Percentiles rank a stretch among this genome's conserved stretches.
Evolutionary conservation across 2,329 filamentous ascomycete species (phyloP).

Genomic region (Xylariomycetidae sp.): DNA sequence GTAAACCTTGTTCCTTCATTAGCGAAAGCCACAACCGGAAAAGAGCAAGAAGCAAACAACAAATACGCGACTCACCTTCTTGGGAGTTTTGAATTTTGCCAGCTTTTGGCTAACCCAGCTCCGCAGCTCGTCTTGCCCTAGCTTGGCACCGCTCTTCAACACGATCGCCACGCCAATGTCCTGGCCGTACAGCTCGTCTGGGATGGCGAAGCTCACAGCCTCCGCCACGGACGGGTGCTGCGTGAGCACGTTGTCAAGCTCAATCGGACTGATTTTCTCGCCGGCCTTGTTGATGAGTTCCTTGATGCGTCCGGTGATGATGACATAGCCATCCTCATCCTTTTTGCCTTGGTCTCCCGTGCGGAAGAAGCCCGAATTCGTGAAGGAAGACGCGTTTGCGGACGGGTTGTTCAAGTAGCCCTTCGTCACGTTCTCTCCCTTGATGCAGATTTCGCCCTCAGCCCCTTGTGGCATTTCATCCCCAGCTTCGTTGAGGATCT

Average conservation of each 20-base stretch:
- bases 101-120: constrained; percentile 63
- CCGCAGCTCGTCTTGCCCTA: constrained; percentile 56
- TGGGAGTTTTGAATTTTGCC: constrained; percentile 81
- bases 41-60: not conserved
- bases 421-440: constrained; percentile 74
- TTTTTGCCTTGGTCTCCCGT: constrained; percentile 81
- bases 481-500: constrained; percentile 66
- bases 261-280: constrained; percentile 84
- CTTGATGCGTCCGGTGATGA: constrained; percentile 89
- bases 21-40: constrained; percentile 1
- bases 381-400: constrained; percentile 71
- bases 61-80: constrained; percentile 51
- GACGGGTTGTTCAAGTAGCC: constrained; percentile 79
- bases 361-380: constrained; percentile 72
- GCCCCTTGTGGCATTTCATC: constrained; percentile 60
- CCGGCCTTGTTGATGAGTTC: constrained; percentile 88
- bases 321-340: constrained; percentile 73
- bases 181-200: constrained; percentile 78
- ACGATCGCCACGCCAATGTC: constrained; percentile 74
- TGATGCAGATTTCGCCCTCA: constrained; percentile 79
- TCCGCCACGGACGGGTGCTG: constrained; percentile 67
- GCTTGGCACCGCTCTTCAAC: constrained; percentile 56
- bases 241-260: constrained; percentile 77
- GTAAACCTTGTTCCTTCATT: constrained; percentile 50
- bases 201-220: constrained; percentile 77